Conservation (phyloP, 441 rosid species). For the Adansonia madagascariensis region DNA sequence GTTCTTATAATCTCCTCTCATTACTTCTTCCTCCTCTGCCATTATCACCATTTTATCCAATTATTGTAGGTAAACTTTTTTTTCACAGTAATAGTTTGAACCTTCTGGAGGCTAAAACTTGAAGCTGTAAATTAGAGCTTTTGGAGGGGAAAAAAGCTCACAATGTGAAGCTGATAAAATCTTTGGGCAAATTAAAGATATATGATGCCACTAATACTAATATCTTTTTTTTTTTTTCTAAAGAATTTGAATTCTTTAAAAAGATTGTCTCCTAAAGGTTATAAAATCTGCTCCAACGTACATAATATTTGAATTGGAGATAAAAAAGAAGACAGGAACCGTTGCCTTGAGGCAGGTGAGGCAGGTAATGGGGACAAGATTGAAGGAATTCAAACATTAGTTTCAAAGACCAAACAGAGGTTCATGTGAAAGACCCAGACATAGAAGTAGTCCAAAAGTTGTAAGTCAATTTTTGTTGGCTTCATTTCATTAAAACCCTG, state of each 20-base stretch:
- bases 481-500: background rate
- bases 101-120: no score
- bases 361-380: no score
- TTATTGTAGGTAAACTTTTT: no score
- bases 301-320: slow-evolving; percentile 13
- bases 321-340: background rate
- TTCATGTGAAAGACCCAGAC: background rate
- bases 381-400: background rate
- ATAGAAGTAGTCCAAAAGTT: slow-evolving; percentile 2
- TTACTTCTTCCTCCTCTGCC: background rate
- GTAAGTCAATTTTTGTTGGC: background rate
- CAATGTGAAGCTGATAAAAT: background rate
- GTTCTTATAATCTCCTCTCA: background rate
- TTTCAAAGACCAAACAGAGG: background rate
- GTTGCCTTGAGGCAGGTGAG: background rate
- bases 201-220: no score
- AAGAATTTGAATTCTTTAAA: slow-evolving; percentile 27
- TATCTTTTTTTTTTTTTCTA: background rate
- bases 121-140: no score
- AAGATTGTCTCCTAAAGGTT: background rate
- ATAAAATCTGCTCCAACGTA: slow-evolving; percentile 18
- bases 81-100: background rate
- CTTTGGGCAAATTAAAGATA: background rate
- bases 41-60: background rate
- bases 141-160: background rate